Conservation (phyloP, 495 filamentous ascomycete genomes). For the Articulospora tetracladia region DNA sequence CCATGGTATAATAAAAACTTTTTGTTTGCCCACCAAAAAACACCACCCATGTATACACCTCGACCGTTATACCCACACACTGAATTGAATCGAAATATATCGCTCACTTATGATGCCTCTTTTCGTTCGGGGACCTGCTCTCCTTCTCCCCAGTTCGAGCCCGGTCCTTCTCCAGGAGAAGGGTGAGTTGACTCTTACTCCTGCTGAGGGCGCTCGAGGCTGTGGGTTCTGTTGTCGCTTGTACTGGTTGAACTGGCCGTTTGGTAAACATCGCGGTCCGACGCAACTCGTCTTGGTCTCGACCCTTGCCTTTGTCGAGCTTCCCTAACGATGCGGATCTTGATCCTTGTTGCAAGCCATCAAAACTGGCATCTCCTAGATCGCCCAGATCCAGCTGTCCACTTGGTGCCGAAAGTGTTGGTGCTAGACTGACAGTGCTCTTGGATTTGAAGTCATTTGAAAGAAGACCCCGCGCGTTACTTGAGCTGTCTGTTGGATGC, state of each 20-base stretch:
- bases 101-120: not conserved
- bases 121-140: not conserved
- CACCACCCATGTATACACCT: not conserved
- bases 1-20: too few species aligned
- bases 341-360: not conserved
- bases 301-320: slow-evolving; percentile 21
- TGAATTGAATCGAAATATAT: not conserved
- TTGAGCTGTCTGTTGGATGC: slow-evolving; percentile 3
- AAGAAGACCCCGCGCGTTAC: not conserved
- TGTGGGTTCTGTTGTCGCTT: not conserved
- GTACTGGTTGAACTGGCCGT: slow-evolving; percentile 15
- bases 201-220: slow-evolving; percentile 29
- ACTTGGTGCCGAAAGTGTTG: slow-evolving; percentile 20
- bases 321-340: not conserved
- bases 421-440: slow-evolving; percentile 19
- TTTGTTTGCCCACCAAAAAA: too few species aligned
- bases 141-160: slow-evolving; percentile 10
- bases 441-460: slow-evolving; percentile 2
- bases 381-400: slow-evolving; percentile 16
- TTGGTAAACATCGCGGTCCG: slow-evolving; percentile 14
- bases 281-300: slow-evolving; percentile 6
- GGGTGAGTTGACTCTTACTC: slow-evolving; percentile 46
- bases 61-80: not conserved
- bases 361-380: not conserved
- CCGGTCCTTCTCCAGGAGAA: slow-evolving; percentile 41